Base-by-base conservation (phyloP, 2,329 filamentous ascomycete genomes). In the Cercospora zeae-maydis region DNA sequence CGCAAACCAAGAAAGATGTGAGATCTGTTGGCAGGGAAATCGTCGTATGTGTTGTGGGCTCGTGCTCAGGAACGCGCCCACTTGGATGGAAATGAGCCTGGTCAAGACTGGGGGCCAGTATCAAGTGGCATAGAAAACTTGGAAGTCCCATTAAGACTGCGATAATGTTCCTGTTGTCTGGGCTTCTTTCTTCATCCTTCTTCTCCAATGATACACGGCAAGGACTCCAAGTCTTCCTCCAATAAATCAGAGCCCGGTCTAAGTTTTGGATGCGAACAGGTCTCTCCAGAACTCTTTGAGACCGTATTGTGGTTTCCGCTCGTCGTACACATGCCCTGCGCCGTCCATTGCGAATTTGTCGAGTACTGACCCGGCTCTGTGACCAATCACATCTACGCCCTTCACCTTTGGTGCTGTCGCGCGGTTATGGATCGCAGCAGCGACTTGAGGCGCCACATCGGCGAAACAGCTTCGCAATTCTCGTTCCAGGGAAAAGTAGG, bases 281-380 rank as follows among this genome's bases (percentile, higher is more conserved):
- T 98, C 93, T 70, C 85, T 85, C 92, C 92, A 97, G 78, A 96
- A 90, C 75, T 98, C 87, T 74, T 84, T 90, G 66, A 97, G 86
- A 6, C 95, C 93, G 78, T 97, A 98, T 60, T 89, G 86, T 59
- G 88, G 86, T 61, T 84, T 83, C 64, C 84, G 84, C 63, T 90
- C 90, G 71, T 97, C 93, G 71, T 91, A 85, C 7, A 96, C 84
- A 56, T 82, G 83, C 10, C 82, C 84, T 14, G 81, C 81, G 13
- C 80, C 37, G 65, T 77, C 78, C 53, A 81, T 79, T 1, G 79
- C 80, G 33, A 96, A 81, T 19, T 82, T 82, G 33, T 87, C 86
- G 67, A 93, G 73, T 1, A 93, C 77, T 1, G 85, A 82, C 4
- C 79, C 80, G 16, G 80, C 73, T 56, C 74, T 74, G 58, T 80